Evolutionary conservation across 139 green algal genomes (phyloP).

Genomic region (Medakamo hakoo): DNA sequence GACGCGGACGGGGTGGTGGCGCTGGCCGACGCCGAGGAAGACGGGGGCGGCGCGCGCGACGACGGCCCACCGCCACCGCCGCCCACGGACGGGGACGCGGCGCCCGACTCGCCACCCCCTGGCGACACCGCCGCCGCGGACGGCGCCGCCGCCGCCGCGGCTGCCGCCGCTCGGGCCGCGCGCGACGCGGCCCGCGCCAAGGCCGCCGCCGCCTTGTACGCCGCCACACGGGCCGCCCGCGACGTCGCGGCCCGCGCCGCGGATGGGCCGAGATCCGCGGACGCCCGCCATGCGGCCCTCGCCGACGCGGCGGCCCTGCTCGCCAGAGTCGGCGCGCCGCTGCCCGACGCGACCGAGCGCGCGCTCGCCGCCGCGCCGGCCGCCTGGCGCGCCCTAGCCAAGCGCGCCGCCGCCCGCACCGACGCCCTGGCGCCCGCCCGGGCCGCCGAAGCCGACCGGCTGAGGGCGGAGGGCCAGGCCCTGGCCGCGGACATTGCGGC

Average conservation of each 20-base stretch:
- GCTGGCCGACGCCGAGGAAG: background rate
- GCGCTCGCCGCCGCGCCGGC: background rate
- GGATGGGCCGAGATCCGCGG: too few species aligned
- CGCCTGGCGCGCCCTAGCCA: background rate
- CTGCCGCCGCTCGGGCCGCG: too few species aligned
- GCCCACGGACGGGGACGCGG: too few species aligned
- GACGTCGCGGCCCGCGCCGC: background rate
- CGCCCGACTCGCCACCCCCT: too few species aligned
- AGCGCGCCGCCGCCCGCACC: background rate
- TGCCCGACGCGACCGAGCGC: background rate
- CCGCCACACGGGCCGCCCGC: background rate
- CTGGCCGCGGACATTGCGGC: background rate
- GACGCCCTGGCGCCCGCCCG: constrained; percentile 9
- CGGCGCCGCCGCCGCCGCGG: too few species aligned
- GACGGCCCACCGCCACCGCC: too few species aligned
- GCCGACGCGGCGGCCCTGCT: background rate
- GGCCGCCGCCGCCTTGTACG: background rate
- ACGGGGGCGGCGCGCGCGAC: too few species aligned
- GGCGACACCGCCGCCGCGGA: too few species aligned
- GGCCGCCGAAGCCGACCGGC: constrained; percentile 3
- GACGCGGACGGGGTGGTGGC: background rate
- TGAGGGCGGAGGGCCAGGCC: background rate
- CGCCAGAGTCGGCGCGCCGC: background rate
- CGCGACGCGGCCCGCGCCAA: too few species aligned
- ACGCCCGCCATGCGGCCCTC: background rate